Base-by-base conservation (phyloP, 139 green algal genomes). In the Zygnema cylindricum region DNA sequence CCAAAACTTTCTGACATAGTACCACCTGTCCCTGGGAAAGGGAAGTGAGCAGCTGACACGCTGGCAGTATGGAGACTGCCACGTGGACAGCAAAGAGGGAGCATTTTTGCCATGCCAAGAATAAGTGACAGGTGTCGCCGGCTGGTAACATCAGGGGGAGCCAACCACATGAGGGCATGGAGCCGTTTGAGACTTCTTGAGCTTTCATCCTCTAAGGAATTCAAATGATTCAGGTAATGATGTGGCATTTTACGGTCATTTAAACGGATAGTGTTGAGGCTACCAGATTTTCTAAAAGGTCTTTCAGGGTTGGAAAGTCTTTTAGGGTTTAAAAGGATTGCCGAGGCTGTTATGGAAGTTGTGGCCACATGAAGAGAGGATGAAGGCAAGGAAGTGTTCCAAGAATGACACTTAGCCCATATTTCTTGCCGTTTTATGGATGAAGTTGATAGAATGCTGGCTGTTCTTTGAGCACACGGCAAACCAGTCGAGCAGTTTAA, bases 151-250 rank as follows among this genome's bases (percentile, higher is more conserved):
- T 79, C 71, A 16, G 36, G 36, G 21, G 71, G 38, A 23, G 71
- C 36, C 11, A 79, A 16, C 38, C 36, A 79, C 71, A 79, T 79
- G 71, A 79, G 3, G 21, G 71, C 71, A 43, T 79, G 71, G 3
- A 79, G 71, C 7, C 38, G 71, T 16, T 43, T 79, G 71, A 43
- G 36, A 23, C 21, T 7, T 41, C 71, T 79, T 16, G 16, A 25
- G 7, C 49, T 63, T 63, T 7, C 49, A 63, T 7, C 49, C 16
- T 63, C 16, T 63, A 16, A 63, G 49, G 16, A 63, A 63, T 25
- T 7, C 7, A 63, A 63, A 63, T 63, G 7, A 25, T 7, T 16
- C 49, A 25, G 49, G 7, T 63, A 16, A 16, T 7, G 49, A 63
- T 63, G 49, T 16, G 7, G 49, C 49, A 63, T 25, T 63, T 7